These are phyloP conservation scores for Corrigiola litoralis DNA, from an alignment of 179 eudicot genomes.

Conservation along the genomic window DNA sequence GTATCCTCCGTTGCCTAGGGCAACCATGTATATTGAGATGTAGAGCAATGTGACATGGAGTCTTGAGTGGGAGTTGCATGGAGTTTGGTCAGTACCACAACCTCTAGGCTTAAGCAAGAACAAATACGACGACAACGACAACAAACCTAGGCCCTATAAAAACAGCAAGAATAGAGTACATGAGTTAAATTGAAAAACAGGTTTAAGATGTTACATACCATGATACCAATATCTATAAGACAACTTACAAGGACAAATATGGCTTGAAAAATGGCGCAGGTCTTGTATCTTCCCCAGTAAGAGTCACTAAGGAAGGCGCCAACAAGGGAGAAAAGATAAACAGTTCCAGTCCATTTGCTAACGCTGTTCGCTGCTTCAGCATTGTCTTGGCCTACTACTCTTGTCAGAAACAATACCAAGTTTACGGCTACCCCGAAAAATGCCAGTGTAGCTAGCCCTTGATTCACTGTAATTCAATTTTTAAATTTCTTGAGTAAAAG, in stretches of 20 bases:
- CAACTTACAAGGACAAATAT: slow-evolving; percentile 35
- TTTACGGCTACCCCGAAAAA: slow-evolving; percentile 49
- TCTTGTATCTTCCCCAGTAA: slow-evolving; percentile 46
- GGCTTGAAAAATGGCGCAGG: slow-evolving; percentile 44
- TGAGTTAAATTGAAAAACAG: too few species aligned
- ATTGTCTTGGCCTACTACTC: slow-evolving; percentile 40
- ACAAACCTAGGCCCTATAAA: slow-evolving; percentile 34
- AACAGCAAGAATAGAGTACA: not conserved
- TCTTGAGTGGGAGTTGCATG: slow-evolving; percentile 29
- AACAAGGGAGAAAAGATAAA: slow-evolving; percentile 42
- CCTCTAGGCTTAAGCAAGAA: slow-evolving; percentile 41
- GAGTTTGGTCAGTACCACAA: slow-evolving; percentile 32
- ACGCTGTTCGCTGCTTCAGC: slow-evolving; percentile 48
- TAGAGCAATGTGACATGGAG: slow-evolving; percentile 28
- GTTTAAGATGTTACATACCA: too few species aligned
- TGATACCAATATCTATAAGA: too few species aligned
- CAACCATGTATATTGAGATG: slow-evolving; percentile 41
- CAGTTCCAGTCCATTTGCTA: slow-evolving; percentile 55
- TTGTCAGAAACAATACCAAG: slow-evolving; percentile 41
- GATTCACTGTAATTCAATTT: slow-evolving; percentile 13
- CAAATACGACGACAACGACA: slow-evolving; percentile 40
- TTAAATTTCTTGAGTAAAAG: too few species aligned
- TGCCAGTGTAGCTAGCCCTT: slow-evolving; percentile 41
- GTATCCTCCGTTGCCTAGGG: slow-evolving; percentile 50
- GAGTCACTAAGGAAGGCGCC: slow-evolving; percentile 55